Conservation (phyloP, 78 protist species). For the Emiliania huxleyi region DNA sequence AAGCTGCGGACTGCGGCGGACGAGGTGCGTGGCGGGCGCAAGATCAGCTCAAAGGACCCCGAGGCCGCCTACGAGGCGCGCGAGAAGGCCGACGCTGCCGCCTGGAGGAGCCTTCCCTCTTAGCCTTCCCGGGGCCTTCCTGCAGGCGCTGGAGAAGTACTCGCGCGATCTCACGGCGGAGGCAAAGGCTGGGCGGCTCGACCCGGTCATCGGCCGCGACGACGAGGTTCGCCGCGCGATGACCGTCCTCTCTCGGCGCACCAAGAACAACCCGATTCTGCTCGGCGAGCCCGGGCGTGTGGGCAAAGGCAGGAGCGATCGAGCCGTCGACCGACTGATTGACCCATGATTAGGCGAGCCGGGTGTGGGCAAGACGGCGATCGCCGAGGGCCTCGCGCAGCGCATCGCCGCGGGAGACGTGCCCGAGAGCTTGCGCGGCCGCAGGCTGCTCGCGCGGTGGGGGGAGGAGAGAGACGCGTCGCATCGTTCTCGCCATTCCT, state of each 20-base stretch:
- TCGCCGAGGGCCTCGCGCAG: constrained; percentile 97
- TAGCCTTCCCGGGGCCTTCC: constrained; percentile 22
- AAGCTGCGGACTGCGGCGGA: neutral
- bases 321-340: too few relatives aligned
- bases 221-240: constrained; percentile 25
- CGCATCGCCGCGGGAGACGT: constrained; percentile 95
- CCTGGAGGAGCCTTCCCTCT: too few relatives aligned
- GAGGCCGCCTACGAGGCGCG: constrained; percentile 29
- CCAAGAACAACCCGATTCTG: constrained; percentile 94
- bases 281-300: constrained; percentile 95
- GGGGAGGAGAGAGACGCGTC: too few relatives aligned
- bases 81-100: too few relatives aligned
- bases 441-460: too few relatives aligned
- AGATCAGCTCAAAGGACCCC: neutral
- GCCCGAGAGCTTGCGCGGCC: constrained; percentile 81
- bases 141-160: constrained; percentile 22
- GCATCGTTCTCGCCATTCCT: too few relatives aligned
- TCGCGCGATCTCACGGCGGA: constrained; percentile 29
- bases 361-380: constrained; percentile 83
- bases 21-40: constrained; percentile 26
- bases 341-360: too few relatives aligned
- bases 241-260: constrained; percentile 74
- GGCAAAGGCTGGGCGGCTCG: constrained; percentile 1
- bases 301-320: too few relatives aligned
- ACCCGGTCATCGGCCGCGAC: constrained; percentile 30